Evolutionary conservation across 2,329 filamentous ascomycete species (phyloP), one percentile per base, ranked within the genome.

Genomic region (Triangularia setosa): DNA sequence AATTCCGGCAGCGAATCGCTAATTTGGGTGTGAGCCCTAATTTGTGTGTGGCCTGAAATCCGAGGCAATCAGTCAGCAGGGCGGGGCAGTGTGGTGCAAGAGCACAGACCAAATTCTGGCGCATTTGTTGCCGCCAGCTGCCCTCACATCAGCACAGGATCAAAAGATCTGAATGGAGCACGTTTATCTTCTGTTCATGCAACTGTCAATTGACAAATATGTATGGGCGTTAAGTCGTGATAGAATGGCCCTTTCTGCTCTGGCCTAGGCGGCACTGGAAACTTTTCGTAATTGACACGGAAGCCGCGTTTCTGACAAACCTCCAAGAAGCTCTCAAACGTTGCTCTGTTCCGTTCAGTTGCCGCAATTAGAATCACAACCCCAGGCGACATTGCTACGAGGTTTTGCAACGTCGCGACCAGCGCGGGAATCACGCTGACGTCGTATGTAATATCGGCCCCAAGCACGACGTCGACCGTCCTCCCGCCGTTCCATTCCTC

Each of bases 361-460:
- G 88, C 88, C 3, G 90, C 84, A 64, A 93, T 87, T 55, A 92
- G 77, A 35, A 91, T 83, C 55, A 84, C 78, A 14, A 87, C 78
- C 0, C 73, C 72, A 2, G 86, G 83, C 67, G 86, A 85, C 61
- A 87, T 72, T 1, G 79, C 78, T 58, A 90, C 84, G 12, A 92
- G 77, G 58, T 88, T 83, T 30, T 81, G 77, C 60, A 93, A 74
- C 2, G 90, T 92, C 2, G 80, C 82, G 2, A 91, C 80, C 24
- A 94, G 79, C 1, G 85, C 79, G 0, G 87, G 84, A 58, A 90
- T 87, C 52, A 85, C 81, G 35, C 79, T 79, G 65, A 80, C 80
- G 72, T 94, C 90, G 75, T 93, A 94, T 0, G 89, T 93, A 75
- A 94, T 84, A 73, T 94, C 91, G 33, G 91, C 90, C 3, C 90